phyloP scores from a whole-genome alignment of 164 flowering plant species.

The Houttuynia cordata region DNA sequence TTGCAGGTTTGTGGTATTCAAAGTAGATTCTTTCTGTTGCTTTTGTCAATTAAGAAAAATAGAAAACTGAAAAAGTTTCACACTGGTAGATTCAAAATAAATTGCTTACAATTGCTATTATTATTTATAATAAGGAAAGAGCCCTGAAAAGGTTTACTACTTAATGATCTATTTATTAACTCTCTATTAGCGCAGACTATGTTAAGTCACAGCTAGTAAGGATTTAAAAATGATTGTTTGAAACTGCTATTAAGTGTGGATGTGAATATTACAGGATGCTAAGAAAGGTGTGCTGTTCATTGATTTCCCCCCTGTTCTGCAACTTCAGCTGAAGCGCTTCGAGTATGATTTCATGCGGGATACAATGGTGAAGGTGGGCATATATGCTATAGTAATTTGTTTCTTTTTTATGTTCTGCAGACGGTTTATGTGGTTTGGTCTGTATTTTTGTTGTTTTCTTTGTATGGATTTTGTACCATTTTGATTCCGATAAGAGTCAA shows the following conservation, averaged over 20 bases:
- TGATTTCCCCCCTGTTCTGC: conserved; percentile 57
- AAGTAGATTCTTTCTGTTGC: neutral
- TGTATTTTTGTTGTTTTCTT: too few species aligned
- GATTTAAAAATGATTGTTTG: neutral
- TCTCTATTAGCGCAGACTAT: neutral
- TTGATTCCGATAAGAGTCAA: too few species aligned
- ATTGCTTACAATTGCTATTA: too few species aligned
- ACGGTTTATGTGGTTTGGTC: neutral
- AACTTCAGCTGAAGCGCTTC: conserved; percentile 61
- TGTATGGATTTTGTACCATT: too few species aligned
- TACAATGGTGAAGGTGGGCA: conserved; percentile 62
- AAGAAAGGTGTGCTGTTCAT: conserved; percentile 55
- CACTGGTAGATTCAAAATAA: too few species aligned
- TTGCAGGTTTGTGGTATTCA: conserved; percentile 45
- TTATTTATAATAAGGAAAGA: too few species aligned
- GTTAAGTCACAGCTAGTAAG: too few species aligned
- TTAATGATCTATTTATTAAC: too few species aligned
- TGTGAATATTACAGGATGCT: conserved; percentile 33
- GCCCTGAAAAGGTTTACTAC: too few species aligned
- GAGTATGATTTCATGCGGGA: conserved; percentile 70
- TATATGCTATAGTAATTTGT: neutral
- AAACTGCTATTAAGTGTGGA: neutral
- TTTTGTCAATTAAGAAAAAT: neutral
- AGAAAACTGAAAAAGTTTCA: too few species aligned
- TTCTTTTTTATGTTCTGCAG: neutral